phyloP scores from a whole-genome alignment of 352 stramenopile genomes.

The Globisporangium echinulatum region DNA sequence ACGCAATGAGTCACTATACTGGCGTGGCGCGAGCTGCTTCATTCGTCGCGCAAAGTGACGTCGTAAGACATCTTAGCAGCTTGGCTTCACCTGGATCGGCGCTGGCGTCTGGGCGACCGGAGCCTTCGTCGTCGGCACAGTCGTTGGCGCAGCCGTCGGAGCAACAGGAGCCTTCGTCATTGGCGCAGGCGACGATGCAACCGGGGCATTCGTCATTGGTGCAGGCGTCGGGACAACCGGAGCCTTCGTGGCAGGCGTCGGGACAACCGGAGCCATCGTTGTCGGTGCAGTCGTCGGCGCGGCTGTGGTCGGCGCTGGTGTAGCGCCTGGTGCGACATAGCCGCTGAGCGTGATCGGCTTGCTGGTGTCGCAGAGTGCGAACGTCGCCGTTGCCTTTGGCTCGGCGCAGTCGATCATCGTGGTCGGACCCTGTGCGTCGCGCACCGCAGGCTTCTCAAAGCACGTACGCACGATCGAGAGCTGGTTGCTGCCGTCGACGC shows the following conservation, averaged over 20 bases:
- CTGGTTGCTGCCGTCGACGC: constrained; percentile 15
- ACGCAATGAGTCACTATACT: too few relatives aligned
- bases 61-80: background rate
- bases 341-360: constrained; percentile 36
- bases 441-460: constrained; percentile 24
- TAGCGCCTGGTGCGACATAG: constrained; percentile 26
- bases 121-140: too few relatives aligned
- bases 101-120: constrained; percentile 1
- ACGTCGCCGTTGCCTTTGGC: constrained; percentile 32
- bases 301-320: background rate
- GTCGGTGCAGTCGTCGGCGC: constrained; percentile 6
- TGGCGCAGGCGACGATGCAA: too few relatives aligned
- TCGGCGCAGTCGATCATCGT: constrained; percentile 46
- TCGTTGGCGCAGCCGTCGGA: constrained; percentile 2
- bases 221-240: background rate
- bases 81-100: background rate
- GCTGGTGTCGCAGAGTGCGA: constrained; percentile 37
- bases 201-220: too few relatives aligned
- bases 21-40: background rate
- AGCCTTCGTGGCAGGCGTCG: background rate
- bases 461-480: constrained; percentile 18
- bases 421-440: constrained; percentile 31
- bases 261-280: constrained; percentile 4
- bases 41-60: background rate
- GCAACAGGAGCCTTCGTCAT: too few relatives aligned